Base-by-base conservation (phyloP, 257 asterid species). In the Salvia miltiorrhiza region DNA sequence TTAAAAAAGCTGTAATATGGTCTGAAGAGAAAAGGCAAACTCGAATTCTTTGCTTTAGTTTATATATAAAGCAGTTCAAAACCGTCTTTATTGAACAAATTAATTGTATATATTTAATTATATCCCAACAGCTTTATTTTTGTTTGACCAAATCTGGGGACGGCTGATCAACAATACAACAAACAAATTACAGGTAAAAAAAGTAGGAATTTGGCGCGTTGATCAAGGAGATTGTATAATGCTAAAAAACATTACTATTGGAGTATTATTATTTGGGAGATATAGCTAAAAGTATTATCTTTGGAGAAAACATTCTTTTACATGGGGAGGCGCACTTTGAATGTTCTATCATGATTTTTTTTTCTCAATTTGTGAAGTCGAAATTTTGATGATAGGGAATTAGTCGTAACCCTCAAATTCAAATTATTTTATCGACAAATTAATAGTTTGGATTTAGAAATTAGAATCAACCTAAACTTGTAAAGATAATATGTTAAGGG, bases 81-180 rank as follows among this genome's bases (percentile, higher is more conserved):
- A 54, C 45, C 39, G 24, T 21, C 24, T 47, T 54, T 53, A 32
- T 28, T 60, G 44, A 5, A 39, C 48, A 28, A 1, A 26, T 54
- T 12, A 12, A 54, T 26, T 5, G 30, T 23, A 23, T 24, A 21
- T n/a, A 20, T 52, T 26, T 55, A 47, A n/a, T 66, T 77, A 59
- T 72, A 52, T 68, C 58, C 54, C 59, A 69, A 67, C 26, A 70
- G 60, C 76, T 74, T 79, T 78, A 69, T 41, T 67, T 78, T 80
- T 45, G 5, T 69, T 79, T 78, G 77, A 74, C 80, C 69, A 44
- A 72, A 76, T 53, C 49, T 54, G 11, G 56, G 76, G 82, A 74
- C 76, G 58, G 76, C 76, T 40, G 60, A 53, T 66, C 24, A 49
- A 71, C 56, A 74, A 70, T 61, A 28, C 21, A 70, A 69, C 2